Conservation (phyloP, 2,329 filamentous ascomycete species). For the Talaromyces sp. region DNA sequence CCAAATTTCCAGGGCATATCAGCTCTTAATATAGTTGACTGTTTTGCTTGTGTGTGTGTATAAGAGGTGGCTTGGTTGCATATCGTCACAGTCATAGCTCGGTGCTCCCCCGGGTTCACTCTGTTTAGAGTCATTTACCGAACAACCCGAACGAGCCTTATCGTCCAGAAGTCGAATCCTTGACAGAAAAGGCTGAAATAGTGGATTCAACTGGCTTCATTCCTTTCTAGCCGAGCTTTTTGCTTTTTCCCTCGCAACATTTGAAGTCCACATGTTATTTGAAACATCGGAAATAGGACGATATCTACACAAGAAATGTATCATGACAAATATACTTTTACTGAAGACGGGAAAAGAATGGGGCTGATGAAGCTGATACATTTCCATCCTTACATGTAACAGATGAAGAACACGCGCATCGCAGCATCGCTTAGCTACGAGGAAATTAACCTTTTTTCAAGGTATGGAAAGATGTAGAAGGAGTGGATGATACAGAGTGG, state of each 20-base stretch:
- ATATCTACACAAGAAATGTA: neutral
- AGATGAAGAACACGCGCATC: neutral
- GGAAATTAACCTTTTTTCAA: slow-evolving; percentile 1
- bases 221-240: slow-evolving; percentile 9
- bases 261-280: slow-evolving; percentile 9
- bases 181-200: neutral
- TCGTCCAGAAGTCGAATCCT: neutral
- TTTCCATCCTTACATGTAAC: slow-evolving; percentile 11
- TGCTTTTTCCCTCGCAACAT: neutral
- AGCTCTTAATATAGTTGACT: slow-evolving; percentile 7
- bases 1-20: neutral
- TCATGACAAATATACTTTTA: neutral
- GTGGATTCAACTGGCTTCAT: slow-evolving; percentile 10
- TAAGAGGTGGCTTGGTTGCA: slow-evolving; percentile 8
- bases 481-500: slow-evolving; percentile 3
- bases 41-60: neutral
- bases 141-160: neutral
- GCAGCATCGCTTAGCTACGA: slow-evolving; percentile 4
- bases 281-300: slow-evolving; percentile 7
- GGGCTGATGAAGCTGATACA: slow-evolving; percentile 13
- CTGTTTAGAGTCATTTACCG: neutral
- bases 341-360: slow-evolving; percentile 5
- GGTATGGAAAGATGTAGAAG: slow-evolving; percentile 9
- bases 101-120: neutral
- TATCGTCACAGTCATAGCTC: slow-evolving; percentile 11